phyloP scores from a whole-genome alignment of 1,284 basidiomycete species.

The Flammula alnicola region DNA sequence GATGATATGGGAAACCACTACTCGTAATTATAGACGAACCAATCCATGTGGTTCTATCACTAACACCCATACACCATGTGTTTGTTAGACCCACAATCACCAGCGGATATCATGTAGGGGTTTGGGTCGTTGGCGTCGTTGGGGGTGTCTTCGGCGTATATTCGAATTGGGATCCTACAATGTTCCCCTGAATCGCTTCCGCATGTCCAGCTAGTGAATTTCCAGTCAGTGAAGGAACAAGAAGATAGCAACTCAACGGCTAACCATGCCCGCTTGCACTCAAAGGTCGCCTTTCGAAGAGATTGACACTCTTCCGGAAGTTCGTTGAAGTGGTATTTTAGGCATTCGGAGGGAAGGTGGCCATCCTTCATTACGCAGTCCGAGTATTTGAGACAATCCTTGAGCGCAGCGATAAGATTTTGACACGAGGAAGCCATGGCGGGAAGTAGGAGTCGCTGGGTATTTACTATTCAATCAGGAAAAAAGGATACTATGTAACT shows the following conservation, averaged over 20 bases:
- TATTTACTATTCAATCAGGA: too few species aligned
- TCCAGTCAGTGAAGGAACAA: not conserved
- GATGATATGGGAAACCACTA: too few species aligned
- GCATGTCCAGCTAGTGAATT: conserved; percentile 14
- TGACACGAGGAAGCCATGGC: conserved; percentile 81
- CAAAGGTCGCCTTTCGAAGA: conserved; percentile 78
- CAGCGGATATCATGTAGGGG: too few species aligned
- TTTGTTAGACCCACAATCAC: too few species aligned
- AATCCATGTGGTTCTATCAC: too few species aligned
- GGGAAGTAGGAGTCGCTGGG: too few species aligned
- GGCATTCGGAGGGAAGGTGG: conserved; percentile 76
- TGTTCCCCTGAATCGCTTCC: conserved; percentile 26
- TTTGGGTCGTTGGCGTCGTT: not conserved
- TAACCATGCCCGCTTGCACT: conserved; percentile 89
- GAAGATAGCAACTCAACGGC: conserved; percentile 37
- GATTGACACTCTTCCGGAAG: conserved; percentile 78
- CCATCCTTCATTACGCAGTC: conserved; percentile 84
- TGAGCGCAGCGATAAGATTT: conserved; percentile 73
- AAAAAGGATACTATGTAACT: too few species aligned
- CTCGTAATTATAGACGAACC: too few species aligned
- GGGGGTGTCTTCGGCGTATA: conserved; percentile 36
- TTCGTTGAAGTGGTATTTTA: conserved; percentile 71
- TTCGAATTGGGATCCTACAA: conserved; percentile 56
- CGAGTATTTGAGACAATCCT: conserved; percentile 78
- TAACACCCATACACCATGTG: too few species aligned